Base-by-base conservation (phyloP, 2,329 filamentous ascomycete species). In the Ceratocystis harringtonii region DNA sequence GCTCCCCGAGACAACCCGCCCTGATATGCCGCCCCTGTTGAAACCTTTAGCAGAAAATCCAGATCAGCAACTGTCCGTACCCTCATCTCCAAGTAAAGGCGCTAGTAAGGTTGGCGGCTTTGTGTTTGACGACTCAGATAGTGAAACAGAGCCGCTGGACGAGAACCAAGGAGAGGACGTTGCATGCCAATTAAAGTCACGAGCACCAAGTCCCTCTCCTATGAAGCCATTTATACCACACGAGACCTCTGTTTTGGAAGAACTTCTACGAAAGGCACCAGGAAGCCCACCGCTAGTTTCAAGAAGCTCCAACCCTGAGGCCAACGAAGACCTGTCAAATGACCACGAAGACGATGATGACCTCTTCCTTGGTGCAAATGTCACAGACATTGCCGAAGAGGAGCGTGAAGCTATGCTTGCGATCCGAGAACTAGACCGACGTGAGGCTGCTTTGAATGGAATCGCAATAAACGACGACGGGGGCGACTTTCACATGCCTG, bases 361-460 rank as follows among this genome's bases (percentile, higher is more conserved):
- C 70, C 82, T 85, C 19, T 82, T 85, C 68, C 76, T 78, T 36
- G 73, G 78, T 43, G 77, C 79, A 58, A 73, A 67, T 52, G 32
- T 43, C 15, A n/a, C 65, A 5, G 45, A 75, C 0, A 76, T 79
- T 44, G 80, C 80, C 70, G 86, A 86, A 48, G 84, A 88, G 71
- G 86, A 89, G 72, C 81, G 80, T 68, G 76, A 84, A 61, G 84
- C 85, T 70, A 82, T 83, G 75, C 79, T 81, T 61, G 92, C 84
- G 74, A 89, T 92, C 85, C 83, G 86, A 71, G 87, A 90, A 72
- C 89, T 94, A 73, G 84, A 84, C 55, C 80, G 82, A 2, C 84
- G 88, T 68, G 79, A 85, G 69, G 81, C 80, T 2, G 80, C 84
- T 69, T 83, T 84, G 67, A 76, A 78, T 8, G 79, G 77, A 17